phyloP scores from a whole-genome alignment of 2,329 filamentous ascomycete species.

The Scytalidium lignicola region DNA sequence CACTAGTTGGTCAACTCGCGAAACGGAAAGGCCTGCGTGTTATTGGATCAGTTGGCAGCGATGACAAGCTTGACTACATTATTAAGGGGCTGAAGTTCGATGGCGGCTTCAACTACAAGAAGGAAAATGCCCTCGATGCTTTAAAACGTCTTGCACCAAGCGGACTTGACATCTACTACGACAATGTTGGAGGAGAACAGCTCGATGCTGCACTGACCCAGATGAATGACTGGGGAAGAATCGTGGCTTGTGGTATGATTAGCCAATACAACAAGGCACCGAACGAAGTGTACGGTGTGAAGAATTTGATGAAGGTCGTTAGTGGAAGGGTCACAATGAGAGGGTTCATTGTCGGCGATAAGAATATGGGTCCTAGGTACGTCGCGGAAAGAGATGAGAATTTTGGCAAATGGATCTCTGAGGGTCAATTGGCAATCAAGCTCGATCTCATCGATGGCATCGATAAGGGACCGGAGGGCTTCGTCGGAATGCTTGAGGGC shows the following conservation, averaged over 20 bases:
- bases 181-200: conserved; percentile 74
- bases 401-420: conserved; percentile 62
- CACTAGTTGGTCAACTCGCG: conserved; percentile 69
- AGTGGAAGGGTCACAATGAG: conserved; percentile 57
- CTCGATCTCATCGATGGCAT: conserved; percentile 59
- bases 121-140: conserved; percentile 59
- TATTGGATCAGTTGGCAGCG: conserved; percentile 70
- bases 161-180: conserved; percentile 76
- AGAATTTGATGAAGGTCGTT: conserved; percentile 55
- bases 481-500: conserved; percentile 62
- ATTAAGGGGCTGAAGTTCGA: conserved; percentile 69
- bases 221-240: conserved; percentile 60
- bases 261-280: conserved; percentile 58
- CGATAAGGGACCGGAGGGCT: conserved; percentile 59
- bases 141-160: conserved; percentile 62
- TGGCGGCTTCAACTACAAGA: conserved; percentile 77
- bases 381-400: conserved; percentile 58
- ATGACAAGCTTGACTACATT: conserved; percentile 71
- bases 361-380: conserved; percentile 57
- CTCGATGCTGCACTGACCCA: conserved; percentile 61
- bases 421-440: conserved; percentile 59
- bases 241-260: conserved; percentile 61
- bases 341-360: conserved; percentile 63
- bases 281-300: conserved; percentile 53
- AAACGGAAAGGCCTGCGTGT: conserved; percentile 71